Evolutionary conservation across 208 protist species (phyloP), one percentile per base, ranked within the genome.

Genomic region (Leishmania amazonensis): DNA sequence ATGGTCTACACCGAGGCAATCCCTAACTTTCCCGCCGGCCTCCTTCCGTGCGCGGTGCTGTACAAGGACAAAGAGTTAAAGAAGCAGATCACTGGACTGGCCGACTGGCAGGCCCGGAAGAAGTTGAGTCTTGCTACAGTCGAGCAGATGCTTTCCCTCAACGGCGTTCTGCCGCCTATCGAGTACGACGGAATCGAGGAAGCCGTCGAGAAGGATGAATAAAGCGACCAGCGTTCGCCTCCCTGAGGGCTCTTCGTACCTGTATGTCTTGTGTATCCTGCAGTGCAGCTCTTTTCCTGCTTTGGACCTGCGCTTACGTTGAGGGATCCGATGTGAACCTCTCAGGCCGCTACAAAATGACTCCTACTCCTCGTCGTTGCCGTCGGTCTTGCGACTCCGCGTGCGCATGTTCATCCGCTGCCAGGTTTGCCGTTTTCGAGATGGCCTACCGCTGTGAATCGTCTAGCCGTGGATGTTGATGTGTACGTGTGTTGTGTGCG

Each of bases 21-120:
- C 42, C 85, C 89, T 3, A 92, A 94, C 76, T 95, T 98, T 81
- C 95, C 95, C 0, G 87, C 95, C 38, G 65, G 85, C 1, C 91
- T 95, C 77, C 74, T 97, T 24, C 95, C 95, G 0, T 98, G 95
- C 62, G 95, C 97, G 38, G 80, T 98, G 49, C 80, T 98, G 2
- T 98, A 98, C 85, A 67, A 89, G 24, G 79, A 94, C 57, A 90
- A 90, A 81, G 80, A 88, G 74, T 76, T 97, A 19, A 81, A 89
- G 80, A 81, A 91, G 67, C 95, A 96, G 79, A 47, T 98, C 38
- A 95, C 90, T 31, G 93, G 87, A 19, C 75, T 96, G 17, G 87
- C 85, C 15, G 73, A 86, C 21, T 98, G 95, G 94, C 85, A 84
- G 64, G 38, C 76, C 8, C 65, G 87, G 73, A 75, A 78, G 51